Conservation (phyloP, 345 rosid species). For the Gynandropsis gynandra region DNA sequence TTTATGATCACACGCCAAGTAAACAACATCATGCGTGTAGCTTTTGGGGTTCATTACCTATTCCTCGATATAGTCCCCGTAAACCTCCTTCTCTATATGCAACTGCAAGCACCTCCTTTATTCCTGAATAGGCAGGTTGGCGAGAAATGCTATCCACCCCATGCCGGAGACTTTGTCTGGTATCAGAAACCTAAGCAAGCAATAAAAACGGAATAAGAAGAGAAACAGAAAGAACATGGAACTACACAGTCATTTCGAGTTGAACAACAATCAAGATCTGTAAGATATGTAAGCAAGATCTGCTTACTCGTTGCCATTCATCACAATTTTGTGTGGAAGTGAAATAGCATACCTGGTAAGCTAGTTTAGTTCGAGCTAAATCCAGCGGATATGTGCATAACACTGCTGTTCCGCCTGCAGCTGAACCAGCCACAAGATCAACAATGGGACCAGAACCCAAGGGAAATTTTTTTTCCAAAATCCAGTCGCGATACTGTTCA, state of each 20-base stretch:
- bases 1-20: not conserved
- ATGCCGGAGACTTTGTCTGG: conserved; percentile 27
- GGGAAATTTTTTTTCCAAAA: conserved; percentile 55
- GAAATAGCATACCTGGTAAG: conserved; percentile 68
- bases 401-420: conserved; percentile 96
- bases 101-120: conserved; percentile 60
- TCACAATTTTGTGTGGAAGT: not conserved
- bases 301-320: too few species aligned
- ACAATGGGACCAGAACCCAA: conserved; percentile 80
- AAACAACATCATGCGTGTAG: not conserved
- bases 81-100: conserved; percentile 81
- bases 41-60: conserved; percentile 39
- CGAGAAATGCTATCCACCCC: conserved; percentile 36
- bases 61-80: conserved; percentile 77
- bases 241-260: not conserved
- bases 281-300: not conserved
- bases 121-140: conserved; percentile 60
- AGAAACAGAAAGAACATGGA: not conserved
- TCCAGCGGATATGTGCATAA: conserved; percentile 92
- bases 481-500: conserved; percentile 85
- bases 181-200: conserved; percentile 47
- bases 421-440: conserved; percentile 93
- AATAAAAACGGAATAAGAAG: conserved; percentile 15
- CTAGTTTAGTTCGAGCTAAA: conserved; percentile 94
- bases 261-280: conserved; percentile 3